Conservation (phyloP, 73 alveolate species). For the Paraurostyla sp. region DNA sequence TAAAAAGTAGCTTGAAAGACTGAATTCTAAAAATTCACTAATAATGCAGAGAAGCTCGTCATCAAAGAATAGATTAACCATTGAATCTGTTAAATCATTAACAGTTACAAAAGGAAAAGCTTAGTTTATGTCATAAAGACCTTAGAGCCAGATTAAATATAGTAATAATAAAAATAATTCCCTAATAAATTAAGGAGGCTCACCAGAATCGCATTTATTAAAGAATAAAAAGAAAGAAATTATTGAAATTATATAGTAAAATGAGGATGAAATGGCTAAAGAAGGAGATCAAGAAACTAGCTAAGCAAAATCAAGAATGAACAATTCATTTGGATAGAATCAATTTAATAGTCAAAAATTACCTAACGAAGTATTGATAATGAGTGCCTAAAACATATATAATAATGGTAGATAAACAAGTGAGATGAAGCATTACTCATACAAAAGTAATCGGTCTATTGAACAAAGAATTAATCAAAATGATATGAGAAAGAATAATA, state of each 20-base stretch:
- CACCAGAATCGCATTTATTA: no score
- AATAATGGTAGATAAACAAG: no score
- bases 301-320: conserved; percentile 1
- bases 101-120: no score
- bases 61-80: neutral
- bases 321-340: neutral
- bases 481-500: neutral
- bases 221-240: conserved; percentile 9
- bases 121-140: neutral
- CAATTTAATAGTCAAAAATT: neutral
- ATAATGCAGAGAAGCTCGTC: neutral
- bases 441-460: neutral
- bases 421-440: neutral
- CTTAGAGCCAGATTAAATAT: neutral
- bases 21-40: neutral
- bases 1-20: neutral
- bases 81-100: neutral
- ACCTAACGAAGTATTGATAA: neutral
- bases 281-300: neutral
- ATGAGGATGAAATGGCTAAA: neutral
- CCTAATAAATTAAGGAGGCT: no score
- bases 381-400: no score
- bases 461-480: neutral
- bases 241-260: neutral
- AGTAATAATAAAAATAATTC: no score